Evolutionary conservation across 108 stramenopile species (phyloP), one percentile per base, ranked within the genome.

Genomic region (Chaetoceros tenuissimus): DNA sequence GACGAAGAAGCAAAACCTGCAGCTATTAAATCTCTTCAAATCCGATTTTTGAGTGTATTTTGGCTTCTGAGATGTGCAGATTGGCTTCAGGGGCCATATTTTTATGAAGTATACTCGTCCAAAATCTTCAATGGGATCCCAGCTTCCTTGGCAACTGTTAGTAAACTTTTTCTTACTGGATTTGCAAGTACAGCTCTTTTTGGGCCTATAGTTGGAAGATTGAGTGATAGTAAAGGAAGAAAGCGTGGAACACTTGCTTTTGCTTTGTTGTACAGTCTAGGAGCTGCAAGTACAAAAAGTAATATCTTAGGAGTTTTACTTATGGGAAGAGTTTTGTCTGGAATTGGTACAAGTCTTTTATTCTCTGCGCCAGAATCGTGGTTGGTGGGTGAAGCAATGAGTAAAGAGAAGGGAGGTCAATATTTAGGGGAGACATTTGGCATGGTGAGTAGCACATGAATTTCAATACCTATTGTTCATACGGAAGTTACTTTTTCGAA

Each of bases 11-110:
- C 22, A 20, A 75, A 73, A 60, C 76, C 81, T 1, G 59, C 51
- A 13, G 57, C 55, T 23, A 57, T 92, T 25, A 66, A 72, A 29
- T 67, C 74, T 2, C 74, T 91, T 16, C 93, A 89, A 59, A 50
- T 72, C 7, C 64, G 75, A 27, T 99, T 95, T 72, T 63, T 99
- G 24, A 48, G 75, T 17, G 94, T 97, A n/a, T 97, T 96, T 87
- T 92, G 95, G 79, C 58, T 97, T 44, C 57, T 95, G 30, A 78
- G 95, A 28, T 83, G 96, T 54, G 87, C 95, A 13, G 98, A 99
- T 75, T 99, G 98, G 98, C 74, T 98, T n/a, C 98, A 99, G 77
- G 94, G 92, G 27, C 95, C 98, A 13, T 94, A 98, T 69, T 94
- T 97, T 79, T 98, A 98, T 67, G 84, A 91, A 69, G 94, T 97